Evolutionary conservation across 2,329 filamentous ascomycete species (phyloP), one percentile per base, ranked within the genome.

Genomic region (Pezicula rhizophila): DNA sequence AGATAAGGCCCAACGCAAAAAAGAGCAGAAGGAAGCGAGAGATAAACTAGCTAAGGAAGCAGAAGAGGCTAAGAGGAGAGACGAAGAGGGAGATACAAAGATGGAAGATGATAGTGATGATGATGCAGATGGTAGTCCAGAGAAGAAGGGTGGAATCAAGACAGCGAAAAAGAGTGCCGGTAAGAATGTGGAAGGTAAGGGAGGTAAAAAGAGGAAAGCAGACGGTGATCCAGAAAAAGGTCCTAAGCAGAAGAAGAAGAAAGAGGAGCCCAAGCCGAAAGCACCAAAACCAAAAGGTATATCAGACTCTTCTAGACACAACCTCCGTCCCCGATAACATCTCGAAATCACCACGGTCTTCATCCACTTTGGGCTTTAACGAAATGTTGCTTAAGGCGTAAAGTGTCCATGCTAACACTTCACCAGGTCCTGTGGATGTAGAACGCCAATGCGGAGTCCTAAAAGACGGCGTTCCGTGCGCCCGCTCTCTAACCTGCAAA

Each of bases 391-490:
- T 28, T 17, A 17, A 4, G 26, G 18, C 44, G 15, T 6, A 17
- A 26, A 10, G 8, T 25, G 12, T 12, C 45, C 6, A 23, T 40
- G 35, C 50, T 48, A 43, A 47, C 40, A 46, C 18, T 28, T 5
- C 12, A 10, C 18, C 45, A 81, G 80, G 89, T 0, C 91, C 91
- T 2, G 91, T 96, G 37, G 91, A 96, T 68, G 91, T 96, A 17
- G 91, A 96, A 71, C 82, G 87, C 60, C 91, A 96, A 70, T 96
- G 91, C 62, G 91, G 91, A 75, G 91, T 96, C 34, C 76, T 85
- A 18, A 74, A 96, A 48, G 95, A 95, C 62, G 89, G 90, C 1
- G 86, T 88, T 52, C 87, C 87, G 47, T 96, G 91, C 65, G 91
- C 91, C 10, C 76, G 91, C 48, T 95, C 89, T 3, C 70, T 96